These are phyloP conservation scores for Reticulomyxa filosa DNA, from an alignment of 78 protist species.

Conservation along the genomic window DNA sequence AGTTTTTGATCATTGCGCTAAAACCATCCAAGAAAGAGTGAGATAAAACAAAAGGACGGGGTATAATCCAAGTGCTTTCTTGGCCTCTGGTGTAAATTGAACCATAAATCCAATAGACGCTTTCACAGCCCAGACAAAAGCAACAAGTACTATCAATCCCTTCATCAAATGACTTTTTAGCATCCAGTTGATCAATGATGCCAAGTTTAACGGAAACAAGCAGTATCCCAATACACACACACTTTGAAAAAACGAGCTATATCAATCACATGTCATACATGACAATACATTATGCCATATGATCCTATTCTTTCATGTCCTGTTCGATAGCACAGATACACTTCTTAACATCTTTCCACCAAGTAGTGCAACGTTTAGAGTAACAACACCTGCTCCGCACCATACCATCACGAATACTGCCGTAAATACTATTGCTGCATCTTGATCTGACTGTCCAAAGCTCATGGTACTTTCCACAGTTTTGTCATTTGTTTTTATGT, in stretches of 20 bases:
- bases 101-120: conserved; percentile 10
- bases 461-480: too few species aligned
- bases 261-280: too few species aligned
- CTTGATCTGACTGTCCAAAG: too few species aligned
- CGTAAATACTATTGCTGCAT: too few species aligned
- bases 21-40: conserved; percentile 1
- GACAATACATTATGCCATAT: too few species aligned
- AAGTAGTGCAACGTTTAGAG: conserved; percentile 13
- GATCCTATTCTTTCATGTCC: too few species aligned
- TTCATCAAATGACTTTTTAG: not conserved
- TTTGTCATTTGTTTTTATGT: too few species aligned
- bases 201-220: conserved; percentile 5
- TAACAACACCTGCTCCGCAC: conserved; percentile 19
- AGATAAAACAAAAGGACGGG: conserved; percentile 2
- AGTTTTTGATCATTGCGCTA: too few species aligned
- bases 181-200: not conserved
- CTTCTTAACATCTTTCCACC: conserved; percentile 4
- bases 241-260: conserved; percentile 20
- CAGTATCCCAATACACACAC: conserved; percentile 17
- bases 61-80: not conserved
- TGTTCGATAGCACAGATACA: too few species aligned
- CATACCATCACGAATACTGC: conserved; percentile 12
- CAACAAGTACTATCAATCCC: not conserved
- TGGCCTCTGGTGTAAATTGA: not conserved
- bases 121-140: not conserved